Conservation (phyloP, 495 filamentous ascomycete species). For the Copromyces sp. region DNA sequence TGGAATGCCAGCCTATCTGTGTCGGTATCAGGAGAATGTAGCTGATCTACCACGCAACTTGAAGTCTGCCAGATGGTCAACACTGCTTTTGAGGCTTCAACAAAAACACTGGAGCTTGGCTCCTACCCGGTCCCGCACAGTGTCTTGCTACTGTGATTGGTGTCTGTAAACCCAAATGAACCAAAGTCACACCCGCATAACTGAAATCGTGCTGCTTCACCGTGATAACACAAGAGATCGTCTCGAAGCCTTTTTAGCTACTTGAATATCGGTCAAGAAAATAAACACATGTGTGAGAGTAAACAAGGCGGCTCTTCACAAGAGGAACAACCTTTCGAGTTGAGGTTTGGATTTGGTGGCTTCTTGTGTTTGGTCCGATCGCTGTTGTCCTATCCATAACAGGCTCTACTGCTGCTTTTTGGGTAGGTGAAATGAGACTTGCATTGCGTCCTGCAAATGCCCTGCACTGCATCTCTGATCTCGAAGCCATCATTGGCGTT, state of each 20-base stretch:
- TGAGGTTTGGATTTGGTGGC: neutral
- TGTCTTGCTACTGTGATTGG: neutral
- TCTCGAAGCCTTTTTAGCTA: neutral
- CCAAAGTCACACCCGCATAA: neutral
- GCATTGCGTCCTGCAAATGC: neutral
- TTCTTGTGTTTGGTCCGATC: neutral
- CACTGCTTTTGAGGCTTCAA: neutral
- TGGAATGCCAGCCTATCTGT: neutral
- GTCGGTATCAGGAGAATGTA: neutral
- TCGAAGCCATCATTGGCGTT: neutral
- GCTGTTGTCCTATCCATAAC: neutral
- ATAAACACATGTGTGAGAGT: neutral
- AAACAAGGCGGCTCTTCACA: neutral
- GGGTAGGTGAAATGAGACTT: neutral
- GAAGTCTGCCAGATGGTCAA: neutral
- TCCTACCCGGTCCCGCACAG: neutral
- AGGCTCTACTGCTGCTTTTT: neutral
- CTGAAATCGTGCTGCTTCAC: neutral
- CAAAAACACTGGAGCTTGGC: neutral
- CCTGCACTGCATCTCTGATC: neutral
- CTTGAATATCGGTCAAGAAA: neutral
- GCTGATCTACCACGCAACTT: neutral
- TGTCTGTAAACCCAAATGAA: neutral
- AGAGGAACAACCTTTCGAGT: neutral
- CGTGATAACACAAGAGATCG: neutral